Evolutionary conservation across 805 yeast species (phyloP), one percentile per base, ranked within the genome.

Genomic region (Pichia rugopelliculosa): DNA sequence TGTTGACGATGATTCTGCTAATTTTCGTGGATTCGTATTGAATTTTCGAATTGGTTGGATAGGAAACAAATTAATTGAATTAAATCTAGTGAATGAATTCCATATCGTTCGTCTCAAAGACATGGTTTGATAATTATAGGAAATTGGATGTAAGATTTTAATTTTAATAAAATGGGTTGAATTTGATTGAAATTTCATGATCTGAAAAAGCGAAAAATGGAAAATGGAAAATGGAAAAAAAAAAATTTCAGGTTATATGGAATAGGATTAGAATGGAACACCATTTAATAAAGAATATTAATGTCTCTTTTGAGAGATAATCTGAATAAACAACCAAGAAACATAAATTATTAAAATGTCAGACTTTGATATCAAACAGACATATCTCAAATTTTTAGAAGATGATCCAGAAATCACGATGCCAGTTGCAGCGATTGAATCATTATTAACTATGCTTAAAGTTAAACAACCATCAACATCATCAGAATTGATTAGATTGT

Each of bases 371-470:
- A 88, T 93, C 56, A 88, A 83, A 41, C 73, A 79, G 56, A 79
- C 91, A 0, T 93, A 93, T 62, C 73, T 87, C 49, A 76, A 77
- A 61, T 89, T 87, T 64, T 72, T 93, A 53, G 79, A 77, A 56
- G 96, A 89, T 44, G 97, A 93, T 67, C 75, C 87, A n/a, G 98
- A 93, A 48, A 87, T 93, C 81, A 90, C 99, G 6, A 93, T 90
- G 97, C 99, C 99, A 1, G 87, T 93, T 30, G 99, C 99, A 39
- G 99, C 99, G 33, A 93, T 93, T 59, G 98, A 93, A 70, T 80
- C 96, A 12, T 72, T 93, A 40, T 96, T 93, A 24, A 85, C 93
- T 9, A 76, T 93, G 67, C 68, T 91, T 25, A 76, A 82, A 53
- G 79, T 82, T 42, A 83, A 88, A 56, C 89, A 88, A 62, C 97